Base-by-base conservation (phyloP, 2,329 filamentous ascomycete species). In the Zasmidium citrigriseum region DNA sequence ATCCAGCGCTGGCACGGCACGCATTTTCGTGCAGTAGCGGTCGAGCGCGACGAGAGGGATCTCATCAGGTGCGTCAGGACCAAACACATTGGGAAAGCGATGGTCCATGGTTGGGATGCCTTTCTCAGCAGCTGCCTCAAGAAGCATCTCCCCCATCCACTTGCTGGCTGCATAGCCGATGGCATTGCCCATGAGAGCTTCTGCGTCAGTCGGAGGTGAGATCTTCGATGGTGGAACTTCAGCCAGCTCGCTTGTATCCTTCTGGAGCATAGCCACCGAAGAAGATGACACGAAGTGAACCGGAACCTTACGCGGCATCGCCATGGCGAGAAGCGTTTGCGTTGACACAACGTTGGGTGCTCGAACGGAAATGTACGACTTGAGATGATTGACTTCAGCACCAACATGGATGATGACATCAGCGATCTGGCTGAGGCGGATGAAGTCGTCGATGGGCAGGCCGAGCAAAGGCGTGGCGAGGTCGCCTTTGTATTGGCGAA, bases 341-440 rank as follows among this genome's bases (percentile, higher is more conserved):
- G 53, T 55, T 20, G 53, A 48, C 2, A 22, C 23, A 1, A 48
- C 27, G 25, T 55, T 55, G 11, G 53, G 21, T n/a, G 16, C 20
- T 18, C 46, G 45, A 14, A 55, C 27, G 11, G 27, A 18, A 4
- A 10, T 14, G 21, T 55, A 55, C 23, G 20, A 49, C 20, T 55
- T 55, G 3, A 55, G 27, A 44, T 49, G 46, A 11, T 24, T 34
- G 5, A 34, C 27, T 4, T 55, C 53, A 11, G 53, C 45, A 16
- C 44, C 53, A 11, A 34, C 29, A 25, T 55, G 53, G 53, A 55
- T 49, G 11, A 55, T 38, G 1, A 41, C 20, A 23, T 55, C 53
- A n/a, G 21, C 29, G 12, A 16, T 9, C 10, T 34, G n/a, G 20
- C 38, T 44, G 24, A 54, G 24, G 2, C 5, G 4, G n/a, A 4